A percentile compares a stretch with the other conserved stretches of the same genome.
Evolutionary conservation across 192 early-diverging fungal genomes (phyloP).

Genomic region (Dispira parvispora): DNA sequence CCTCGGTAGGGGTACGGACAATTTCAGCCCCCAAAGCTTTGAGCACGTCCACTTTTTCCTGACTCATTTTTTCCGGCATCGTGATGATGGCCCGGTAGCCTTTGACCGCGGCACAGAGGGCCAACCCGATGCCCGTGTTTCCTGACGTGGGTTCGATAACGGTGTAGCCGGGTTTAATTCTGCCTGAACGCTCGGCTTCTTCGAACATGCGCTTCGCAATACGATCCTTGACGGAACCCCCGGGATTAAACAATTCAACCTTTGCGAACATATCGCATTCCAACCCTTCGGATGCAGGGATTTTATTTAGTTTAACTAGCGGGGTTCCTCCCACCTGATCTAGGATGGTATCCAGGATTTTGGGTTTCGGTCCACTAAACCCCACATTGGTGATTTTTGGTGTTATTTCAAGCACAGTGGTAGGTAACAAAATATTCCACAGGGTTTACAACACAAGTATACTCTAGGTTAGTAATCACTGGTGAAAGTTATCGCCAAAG

Average conservation of each 20-base stretch:
- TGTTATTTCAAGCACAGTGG: too few species aligned
- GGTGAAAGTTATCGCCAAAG: too few species aligned
- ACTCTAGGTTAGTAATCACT: too few species aligned
- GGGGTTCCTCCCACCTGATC: conserved; percentile 97
- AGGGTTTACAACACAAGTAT: too few species aligned
- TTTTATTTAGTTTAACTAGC: conserved; percentile 76
- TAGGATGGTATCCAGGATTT: conserved; percentile 73
- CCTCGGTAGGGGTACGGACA: conserved; percentile 96
- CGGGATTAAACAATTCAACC: conserved; percentile 98
- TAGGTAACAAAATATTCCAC: too few species aligned
- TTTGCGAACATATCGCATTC: conserved; percentile 94
- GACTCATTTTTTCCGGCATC: conserved; percentile 98
- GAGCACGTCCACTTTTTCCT: conserved; percentile 98
- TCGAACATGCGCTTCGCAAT: conserved; percentile 96
- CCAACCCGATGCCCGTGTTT: conserved; percentile 98
- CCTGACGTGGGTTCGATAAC: conserved; percentile 99
- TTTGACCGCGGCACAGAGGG: conserved; percentile 93
- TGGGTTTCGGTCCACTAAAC: conserved; percentile 46
- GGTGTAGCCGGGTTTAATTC: conserved; percentile 78
- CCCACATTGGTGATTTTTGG: too few species aligned
- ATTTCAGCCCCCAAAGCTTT: conserved; percentile 97
- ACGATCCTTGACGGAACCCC: conserved; percentile 97
- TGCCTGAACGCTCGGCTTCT: conserved; percentile 82
- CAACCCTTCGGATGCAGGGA: conserved; percentile 71
- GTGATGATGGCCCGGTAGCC: conserved; percentile 98